phyloP scores from a whole-genome alignment of 2,329 filamentous ascomycete species.

The Juglanconis sp. region DNA sequence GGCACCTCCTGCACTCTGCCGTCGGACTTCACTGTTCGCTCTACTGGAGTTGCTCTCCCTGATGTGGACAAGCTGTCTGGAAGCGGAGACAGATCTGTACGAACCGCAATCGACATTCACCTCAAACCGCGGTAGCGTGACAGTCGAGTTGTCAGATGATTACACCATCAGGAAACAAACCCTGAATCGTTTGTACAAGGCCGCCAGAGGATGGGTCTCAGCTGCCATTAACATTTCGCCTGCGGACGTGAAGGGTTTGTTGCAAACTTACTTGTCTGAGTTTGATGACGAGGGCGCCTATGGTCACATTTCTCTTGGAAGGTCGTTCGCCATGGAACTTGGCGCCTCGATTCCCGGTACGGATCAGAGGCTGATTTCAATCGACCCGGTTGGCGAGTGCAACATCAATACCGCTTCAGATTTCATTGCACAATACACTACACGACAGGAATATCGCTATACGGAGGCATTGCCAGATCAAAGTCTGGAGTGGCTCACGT shows the following conservation, averaged over 20 bases:
- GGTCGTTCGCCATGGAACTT: slow-evolving; percentile 92
- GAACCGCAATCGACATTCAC: slow-evolving; percentile 78
- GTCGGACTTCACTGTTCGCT: slow-evolving; percentile 86
- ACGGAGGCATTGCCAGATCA: slow-evolving; percentile 71
- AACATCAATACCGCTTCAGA: slow-evolving; percentile 90
- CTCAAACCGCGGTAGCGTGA: slow-evolving; percentile 73
- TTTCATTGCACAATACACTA: slow-evolving; percentile 95
- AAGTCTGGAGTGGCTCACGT: slow-evolving; percentile 62
- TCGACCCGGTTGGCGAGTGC: slow-evolving; percentile 70
- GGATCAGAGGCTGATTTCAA: slow-evolving; percentile 79
- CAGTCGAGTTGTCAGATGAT: slow-evolving; percentile 89
- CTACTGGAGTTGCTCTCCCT: slow-evolving; percentile 87
- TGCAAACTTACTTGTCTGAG: slow-evolving; percentile 95
- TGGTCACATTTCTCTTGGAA: slow-evolving; percentile 85
- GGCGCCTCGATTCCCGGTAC: slow-evolving; percentile 81
- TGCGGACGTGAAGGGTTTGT: slow-evolving; percentile 86
- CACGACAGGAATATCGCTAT: slow-evolving; percentile 91
- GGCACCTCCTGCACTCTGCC: slow-evolving; percentile 85
- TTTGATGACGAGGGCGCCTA: slow-evolving; percentile 89
- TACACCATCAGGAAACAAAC: slow-evolving; percentile 79
- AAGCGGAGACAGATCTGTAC: slow-evolving; percentile 92
- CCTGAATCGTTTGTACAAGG: slow-evolving; percentile 71
- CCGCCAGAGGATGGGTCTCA: slow-evolving; percentile 77
- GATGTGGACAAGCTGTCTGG: slow-evolving; percentile 93
- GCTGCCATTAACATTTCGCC: slow-evolving; percentile 80